A percentile compares a stretch with the other conserved stretches of the same genome.
Evolutionary conservation across 495 filamentous ascomycete genomes (phyloP).

Genomic region (Penicillium manginii): DNA sequence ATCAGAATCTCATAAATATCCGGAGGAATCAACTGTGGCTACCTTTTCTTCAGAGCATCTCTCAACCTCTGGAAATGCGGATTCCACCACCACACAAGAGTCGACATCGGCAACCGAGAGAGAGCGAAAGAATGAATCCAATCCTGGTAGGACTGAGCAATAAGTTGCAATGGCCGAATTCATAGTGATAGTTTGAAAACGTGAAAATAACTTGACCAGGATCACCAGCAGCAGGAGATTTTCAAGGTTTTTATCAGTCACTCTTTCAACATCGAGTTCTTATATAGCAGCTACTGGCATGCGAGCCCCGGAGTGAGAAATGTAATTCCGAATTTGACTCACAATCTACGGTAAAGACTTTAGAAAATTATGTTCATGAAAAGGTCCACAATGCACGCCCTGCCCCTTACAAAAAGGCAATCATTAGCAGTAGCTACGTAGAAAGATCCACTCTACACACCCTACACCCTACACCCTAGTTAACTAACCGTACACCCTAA

Average conservation of each 20-base stretch:
- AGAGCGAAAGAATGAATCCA: constrained; percentile 16
- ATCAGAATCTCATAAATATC: not conserved
- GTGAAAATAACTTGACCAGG: no score
- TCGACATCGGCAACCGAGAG: constrained; percentile 22
- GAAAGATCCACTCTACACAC: not conserved
- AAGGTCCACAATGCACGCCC: no score
- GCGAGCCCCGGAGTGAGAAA: no score
- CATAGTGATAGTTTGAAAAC: no score
- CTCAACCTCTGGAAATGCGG: constrained; percentile 25
- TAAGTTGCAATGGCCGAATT: not conserved
- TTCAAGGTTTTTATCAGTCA: no score
- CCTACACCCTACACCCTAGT: not conserved
- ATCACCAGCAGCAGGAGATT: no score
- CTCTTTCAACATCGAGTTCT: no score
- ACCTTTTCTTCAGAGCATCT: constrained; percentile 33
- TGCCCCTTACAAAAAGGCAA: not conserved
- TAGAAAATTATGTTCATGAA: not conserved
- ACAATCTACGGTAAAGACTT: not conserved
- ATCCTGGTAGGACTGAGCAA: constrained; percentile 2
- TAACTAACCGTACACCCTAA: not conserved
- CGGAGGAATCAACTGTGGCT: not conserved
- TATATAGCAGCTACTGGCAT: no score
- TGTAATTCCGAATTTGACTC: not conserved
- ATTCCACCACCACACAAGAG: constrained; percentile 26
- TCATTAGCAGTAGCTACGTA: no score